Evolutionary conservation across 2,329 filamentous ascomycete genomes (phyloP).

Genomic region (Aureobasidium sp.): DNA sequence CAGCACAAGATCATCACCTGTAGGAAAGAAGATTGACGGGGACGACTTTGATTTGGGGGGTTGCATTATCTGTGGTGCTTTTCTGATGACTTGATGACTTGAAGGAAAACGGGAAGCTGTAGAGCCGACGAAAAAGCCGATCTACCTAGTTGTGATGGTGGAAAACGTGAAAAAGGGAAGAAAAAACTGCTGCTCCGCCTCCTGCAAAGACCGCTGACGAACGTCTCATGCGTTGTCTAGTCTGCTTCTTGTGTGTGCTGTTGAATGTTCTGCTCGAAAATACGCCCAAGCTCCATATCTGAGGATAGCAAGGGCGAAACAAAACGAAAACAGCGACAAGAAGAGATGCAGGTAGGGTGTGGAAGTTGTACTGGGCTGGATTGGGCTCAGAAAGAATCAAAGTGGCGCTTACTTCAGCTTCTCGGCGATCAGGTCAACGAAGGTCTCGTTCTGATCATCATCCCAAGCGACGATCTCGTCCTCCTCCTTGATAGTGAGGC

Average conservation of each 20-base stretch:
- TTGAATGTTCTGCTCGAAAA: neutral
- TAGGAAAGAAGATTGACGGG: neutral
- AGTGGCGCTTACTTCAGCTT: constrained; percentile 25
- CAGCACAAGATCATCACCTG: neutral
- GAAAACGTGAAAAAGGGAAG: neutral
- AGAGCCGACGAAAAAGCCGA: neutral
- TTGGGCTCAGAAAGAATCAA: neutral
- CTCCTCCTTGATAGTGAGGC: constrained; percentile 23
- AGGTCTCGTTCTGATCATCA: constrained; percentile 18
- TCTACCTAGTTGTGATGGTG: neutral
- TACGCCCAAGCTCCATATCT: neutral
- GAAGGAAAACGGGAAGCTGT: neutral
- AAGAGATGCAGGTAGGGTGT: neutral
- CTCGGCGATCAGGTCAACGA: constrained; percentile 19
- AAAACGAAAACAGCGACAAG: neutral
- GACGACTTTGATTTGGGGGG: neutral
- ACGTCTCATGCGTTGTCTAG: no score
- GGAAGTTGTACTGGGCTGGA: neutral
- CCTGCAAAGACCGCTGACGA: no score
- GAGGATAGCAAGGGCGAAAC: neutral
- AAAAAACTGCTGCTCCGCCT: no score
- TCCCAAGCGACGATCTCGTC: constrained; percentile 17
- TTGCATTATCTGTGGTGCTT: neutral
- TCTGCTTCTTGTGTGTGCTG: neutral
- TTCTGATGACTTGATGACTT: no score